phyloP scores from a whole-genome alignment of 2,329 filamentous ascomycete species.

The Coniochaeta sp. region DNA sequence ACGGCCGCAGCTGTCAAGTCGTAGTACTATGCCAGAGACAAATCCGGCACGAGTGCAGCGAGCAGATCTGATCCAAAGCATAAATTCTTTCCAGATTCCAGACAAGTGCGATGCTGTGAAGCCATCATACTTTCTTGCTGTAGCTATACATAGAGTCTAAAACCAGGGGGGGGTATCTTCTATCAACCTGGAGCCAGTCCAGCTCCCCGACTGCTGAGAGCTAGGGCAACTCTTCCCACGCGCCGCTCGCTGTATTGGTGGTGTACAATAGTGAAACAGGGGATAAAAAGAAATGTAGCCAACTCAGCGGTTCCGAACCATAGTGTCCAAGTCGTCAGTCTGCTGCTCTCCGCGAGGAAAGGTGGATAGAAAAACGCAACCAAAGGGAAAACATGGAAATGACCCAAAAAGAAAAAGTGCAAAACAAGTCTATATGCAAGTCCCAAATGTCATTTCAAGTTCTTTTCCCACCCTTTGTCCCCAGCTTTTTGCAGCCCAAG shows the following conservation, averaged over 20 bases:
- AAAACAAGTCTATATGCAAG: conserved; percentile 1
- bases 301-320: neutral
- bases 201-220: conserved; percentile 15
- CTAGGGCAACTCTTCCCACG: conserved; percentile 5
- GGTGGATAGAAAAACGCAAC: neutral
- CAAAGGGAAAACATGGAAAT: neutral
- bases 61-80: neutral
- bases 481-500: neutral
- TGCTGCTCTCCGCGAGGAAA: conserved; percentile 1
- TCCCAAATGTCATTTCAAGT: neutral
- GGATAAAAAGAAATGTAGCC: conserved; percentile 1
- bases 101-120: conserved; percentile 12
- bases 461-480: neutral
- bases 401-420: neutral
- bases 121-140: conserved; percentile 14
- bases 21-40: no score
- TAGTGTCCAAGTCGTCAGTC: neutral
- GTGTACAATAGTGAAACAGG: conserved; percentile 15
- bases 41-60: neutral
- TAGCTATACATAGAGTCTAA: conserved; percentile 18
- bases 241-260: neutral
- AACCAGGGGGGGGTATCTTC: conserved; percentile 24
- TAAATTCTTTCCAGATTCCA: neutral
- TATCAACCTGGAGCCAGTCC: conserved; percentile 21
- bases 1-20: neutral